Conservation (phyloP, 1,284 basidiomycete species). For the Cystobasidium sp. region DNA sequence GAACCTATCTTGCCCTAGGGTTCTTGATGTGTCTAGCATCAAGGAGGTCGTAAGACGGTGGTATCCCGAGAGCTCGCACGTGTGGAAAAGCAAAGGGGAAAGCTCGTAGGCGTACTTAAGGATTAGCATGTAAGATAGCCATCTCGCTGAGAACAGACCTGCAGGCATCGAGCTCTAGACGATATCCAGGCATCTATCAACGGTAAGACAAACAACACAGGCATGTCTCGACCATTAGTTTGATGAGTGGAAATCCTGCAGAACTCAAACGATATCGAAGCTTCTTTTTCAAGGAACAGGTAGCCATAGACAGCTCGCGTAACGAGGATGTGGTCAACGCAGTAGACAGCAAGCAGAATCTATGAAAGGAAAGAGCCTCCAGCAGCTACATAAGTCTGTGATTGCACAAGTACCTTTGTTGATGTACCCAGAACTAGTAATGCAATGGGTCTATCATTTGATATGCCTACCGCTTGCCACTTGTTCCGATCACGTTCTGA, state of each 20-base stretch:
- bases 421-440: too few species aligned
- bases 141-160: neutral
- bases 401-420: too few species aligned
- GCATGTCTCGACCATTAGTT: neutral
- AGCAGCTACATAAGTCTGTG: too few species aligned
- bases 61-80: slow-evolving; percentile 21
- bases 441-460: too few species aligned
- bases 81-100: slow-evolving; percentile 38
- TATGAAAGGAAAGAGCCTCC: neutral
- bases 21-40: slow-evolving; percentile 41
- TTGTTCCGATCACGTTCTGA: slow-evolving; percentile 4
- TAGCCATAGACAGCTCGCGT: neutral
- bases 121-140: neutral
- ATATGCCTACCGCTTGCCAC: neutral
- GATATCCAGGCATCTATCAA: slow-evolving; percentile 36
- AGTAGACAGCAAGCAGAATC: neutral
- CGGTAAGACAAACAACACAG: slow-evolving; percentile 4
- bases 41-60: slow-evolving; percentile 36
- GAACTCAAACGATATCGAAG: slow-evolving; percentile 32
- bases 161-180: slow-evolving; percentile 36
- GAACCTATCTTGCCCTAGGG: neutral
- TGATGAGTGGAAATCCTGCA: neutral
- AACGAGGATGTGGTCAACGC: neutral
- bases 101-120: slow-evolving; percentile 13
- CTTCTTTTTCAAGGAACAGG: slow-evolving; percentile 14